Evolutionary conservation across 495 filamentous ascomycete genomes (phyloP).

Genomic region (Penicillium ucsense): DNA sequence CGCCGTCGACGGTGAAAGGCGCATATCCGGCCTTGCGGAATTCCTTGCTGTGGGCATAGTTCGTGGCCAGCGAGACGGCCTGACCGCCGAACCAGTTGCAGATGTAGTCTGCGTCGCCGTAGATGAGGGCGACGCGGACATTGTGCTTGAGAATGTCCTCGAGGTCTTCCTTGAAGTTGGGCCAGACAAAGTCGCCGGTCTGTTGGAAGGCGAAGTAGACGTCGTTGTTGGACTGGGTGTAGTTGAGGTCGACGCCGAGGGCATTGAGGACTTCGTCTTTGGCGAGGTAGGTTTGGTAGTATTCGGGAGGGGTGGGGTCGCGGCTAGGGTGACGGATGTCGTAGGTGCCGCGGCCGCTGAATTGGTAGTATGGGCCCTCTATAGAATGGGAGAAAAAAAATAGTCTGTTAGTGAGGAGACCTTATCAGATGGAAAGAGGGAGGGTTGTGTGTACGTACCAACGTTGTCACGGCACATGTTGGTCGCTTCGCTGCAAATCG

Average conservation of each 20-base stretch:
- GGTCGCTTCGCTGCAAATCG: slow-evolving; percentile 29
- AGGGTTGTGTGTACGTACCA: slow-evolving; percentile 12
- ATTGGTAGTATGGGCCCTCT: slow-evolving; percentile 25
- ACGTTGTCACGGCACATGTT: slow-evolving; percentile 35
- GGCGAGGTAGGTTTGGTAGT: slow-evolving; percentile 52
- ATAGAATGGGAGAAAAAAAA: slow-evolving; percentile 14
- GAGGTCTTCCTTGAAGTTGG: slow-evolving; percentile 44
- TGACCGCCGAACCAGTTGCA: slow-evolving; percentile 43
- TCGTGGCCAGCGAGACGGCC: slow-evolving; percentile 27
- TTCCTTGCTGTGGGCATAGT: slow-evolving; percentile 27
- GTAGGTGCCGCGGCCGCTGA: slow-evolving; percentile 43
- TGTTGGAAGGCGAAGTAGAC: slow-evolving; percentile 46
- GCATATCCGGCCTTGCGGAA: slow-evolving; percentile 40
- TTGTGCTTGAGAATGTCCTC: slow-evolving; percentile 40
- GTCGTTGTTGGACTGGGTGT: slow-evolving; percentile 39
- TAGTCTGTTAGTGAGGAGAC: slow-evolving; percentile 9
- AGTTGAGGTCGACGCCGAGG: slow-evolving; percentile 59
- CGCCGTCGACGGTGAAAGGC: slow-evolving; percentile 30
- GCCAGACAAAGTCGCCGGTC: slow-evolving; percentile 40
- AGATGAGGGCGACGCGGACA: slow-evolving; percentile 58
- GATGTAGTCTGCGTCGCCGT: slow-evolving; percentile 51
- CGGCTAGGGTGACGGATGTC: slow-evolving; percentile 45
- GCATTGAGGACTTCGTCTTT: slow-evolving; percentile 47
- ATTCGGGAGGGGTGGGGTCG: slow-evolving; percentile 53
- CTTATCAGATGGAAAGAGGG: too few species aligned